Evolutionary conservation across 2,329 filamentous ascomycete genomes (phyloP).

Genomic region (Monosporascus ibericus): DNA sequence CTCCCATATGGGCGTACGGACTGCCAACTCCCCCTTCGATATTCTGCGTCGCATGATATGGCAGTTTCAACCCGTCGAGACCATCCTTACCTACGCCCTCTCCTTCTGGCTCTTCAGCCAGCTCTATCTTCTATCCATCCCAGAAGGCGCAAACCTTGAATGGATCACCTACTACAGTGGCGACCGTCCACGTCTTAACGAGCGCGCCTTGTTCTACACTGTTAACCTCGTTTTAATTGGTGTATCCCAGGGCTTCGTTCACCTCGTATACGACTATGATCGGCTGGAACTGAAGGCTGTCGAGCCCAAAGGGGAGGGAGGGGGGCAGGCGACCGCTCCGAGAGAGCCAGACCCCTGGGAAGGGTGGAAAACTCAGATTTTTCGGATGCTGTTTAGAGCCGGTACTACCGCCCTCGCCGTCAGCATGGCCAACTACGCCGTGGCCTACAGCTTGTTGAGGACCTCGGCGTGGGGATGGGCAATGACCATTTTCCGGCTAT

Average conservation of each 20-base stretch:
- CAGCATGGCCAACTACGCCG: conserved; percentile 38
- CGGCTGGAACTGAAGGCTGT: conserved; percentile 46
- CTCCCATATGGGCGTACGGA: conserved; percentile 69
- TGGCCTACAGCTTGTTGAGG: conserved; percentile 62
- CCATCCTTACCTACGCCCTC: conserved; percentile 67
- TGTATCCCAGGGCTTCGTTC: conserved; percentile 59
- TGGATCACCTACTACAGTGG: conserved; percentile 67
- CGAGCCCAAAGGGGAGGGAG: conserved; percentile 16
- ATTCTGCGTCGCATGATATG: conserved; percentile 55
- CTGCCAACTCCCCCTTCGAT: conserved; percentile 61
- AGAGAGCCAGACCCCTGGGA: conserved; percentile 13
- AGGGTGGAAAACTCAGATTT: conserved; percentile 37
- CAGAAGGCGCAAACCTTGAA: conserved; percentile 54
- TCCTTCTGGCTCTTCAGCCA: conserved; percentile 77
- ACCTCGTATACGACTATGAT: conserved; percentile 71
- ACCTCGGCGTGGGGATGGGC: conserved; percentile 61
- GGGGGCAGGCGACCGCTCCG: conserved; percentile 12
- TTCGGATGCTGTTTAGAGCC: conserved; percentile 19
- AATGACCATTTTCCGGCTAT: conserved; percentile 62
- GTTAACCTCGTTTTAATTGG: conserved; percentile 64
- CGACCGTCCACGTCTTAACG: conserved; percentile 74
- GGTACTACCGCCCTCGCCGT: conserved; percentile 27
- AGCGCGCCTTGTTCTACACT: conserved; percentile 76
- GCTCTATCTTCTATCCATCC: conserved; percentile 69
- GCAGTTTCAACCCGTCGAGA: conserved; percentile 58